Evolutionary conservation across 2,329 filamentous ascomycete genomes (phyloP), one percentile per base, ranked within the genome.

Genomic region (Cladophialophora yegresii): DNA sequence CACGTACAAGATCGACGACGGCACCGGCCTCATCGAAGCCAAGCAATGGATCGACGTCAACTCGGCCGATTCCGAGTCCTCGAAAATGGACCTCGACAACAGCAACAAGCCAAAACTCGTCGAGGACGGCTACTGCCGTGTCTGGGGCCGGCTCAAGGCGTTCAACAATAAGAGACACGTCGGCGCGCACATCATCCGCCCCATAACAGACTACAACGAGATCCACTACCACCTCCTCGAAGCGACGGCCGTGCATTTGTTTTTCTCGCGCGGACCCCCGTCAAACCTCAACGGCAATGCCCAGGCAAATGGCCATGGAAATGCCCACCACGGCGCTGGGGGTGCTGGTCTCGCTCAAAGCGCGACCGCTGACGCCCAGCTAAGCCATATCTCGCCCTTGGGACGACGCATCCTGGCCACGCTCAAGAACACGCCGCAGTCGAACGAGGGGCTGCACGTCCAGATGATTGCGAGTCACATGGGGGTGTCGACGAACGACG

Each of bases 1-100:
- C 71, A 96, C 91, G 53, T 96, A 96, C 84, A 90, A 89, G 73
- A 82, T 99, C 72, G 95, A 99, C 79, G 95, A 99, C 78, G 95
- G 95, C 75, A 99, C 96, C 0, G 93, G 92, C 65, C 84, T 88
- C 67, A 89, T 97, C 72, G 96, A 99, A 78, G 93, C 92, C 70
- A 96, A 95, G 81, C 88, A 90, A 76, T 96, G 90, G 89, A 83
- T 90, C 63, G 89, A 93, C 77, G 79, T 83, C 70, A 81, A 83
- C 40, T 75, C 77, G 45, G 76, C 77, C 1, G 70, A 70, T 49
- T 20, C 57, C 23, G 13, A 4, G 1, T 33, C 51, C 4, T 33
- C 51, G 32, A 73, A 74, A 50, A 79, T 82, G 75, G 80, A 82
- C 49, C 77, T 76, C 20, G 78, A 80, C 53, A 75, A 43, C n/a